Evolutionary conservation across 257 asterid species (phyloP).

Genomic region (Scutellaria barbata): DNA sequence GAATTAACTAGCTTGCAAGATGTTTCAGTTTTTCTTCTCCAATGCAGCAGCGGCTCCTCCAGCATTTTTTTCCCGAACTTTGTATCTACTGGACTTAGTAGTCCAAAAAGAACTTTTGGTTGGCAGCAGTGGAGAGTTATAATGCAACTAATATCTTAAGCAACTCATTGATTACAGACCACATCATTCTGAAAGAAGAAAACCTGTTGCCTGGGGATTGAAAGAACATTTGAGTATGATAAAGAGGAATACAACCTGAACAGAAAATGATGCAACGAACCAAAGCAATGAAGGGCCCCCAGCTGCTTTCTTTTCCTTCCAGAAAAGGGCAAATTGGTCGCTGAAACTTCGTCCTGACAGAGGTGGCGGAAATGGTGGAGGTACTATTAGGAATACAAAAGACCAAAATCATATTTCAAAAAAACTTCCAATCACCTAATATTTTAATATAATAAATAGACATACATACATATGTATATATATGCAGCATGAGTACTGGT

Average conservation of each 20-base stretch:
- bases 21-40: conserved; percentile 10
- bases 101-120: conserved; percentile 9
- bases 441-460: conserved; percentile 12
- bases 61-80: background rate
- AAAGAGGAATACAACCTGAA: conserved; percentile 69
- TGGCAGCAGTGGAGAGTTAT: conserved; percentile 8
- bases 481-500: background rate
- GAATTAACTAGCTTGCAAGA: conserved; percentile 3
- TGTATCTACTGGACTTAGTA: background rate
- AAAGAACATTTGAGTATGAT: conserved; percentile 28
- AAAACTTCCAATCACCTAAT: background rate
- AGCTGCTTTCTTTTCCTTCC: conserved; percentile 70
- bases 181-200: conserved; percentile 20
- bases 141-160: conserved; percentile 14
- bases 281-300: conserved; percentile 86
- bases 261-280: conserved; percentile 60
- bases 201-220: conserved; percentile 4
- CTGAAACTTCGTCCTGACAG: conserved; percentile 68
- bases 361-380: conserved; percentile 90
- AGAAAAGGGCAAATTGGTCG: conserved; percentile 66
- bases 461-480: background rate
- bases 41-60: conserved; percentile 1
- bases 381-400: conserved; percentile 65
- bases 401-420: conserved; percentile 36
- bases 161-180: conserved; percentile 20